A percentile compares a stretch with the other conserved stretches of the same genome.
Evolutionary conservation across 1,139 yeast genomes (phyloP).

Genomic region (Hyphopichia pseudoburtonii): DNA sequence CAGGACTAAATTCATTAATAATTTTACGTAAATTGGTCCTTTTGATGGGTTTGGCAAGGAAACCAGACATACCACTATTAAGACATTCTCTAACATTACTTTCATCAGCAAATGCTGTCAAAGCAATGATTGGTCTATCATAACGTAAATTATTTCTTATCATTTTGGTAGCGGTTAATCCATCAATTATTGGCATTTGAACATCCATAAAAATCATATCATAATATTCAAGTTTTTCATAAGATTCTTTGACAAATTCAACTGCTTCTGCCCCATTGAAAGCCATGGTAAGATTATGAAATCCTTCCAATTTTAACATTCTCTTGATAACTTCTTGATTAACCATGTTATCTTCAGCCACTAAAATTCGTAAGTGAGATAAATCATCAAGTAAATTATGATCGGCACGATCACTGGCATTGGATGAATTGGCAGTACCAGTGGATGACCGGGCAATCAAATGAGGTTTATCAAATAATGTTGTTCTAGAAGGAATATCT

Average conservation of each 20-base stretch:
- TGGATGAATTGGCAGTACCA: conserved; percentile 52
- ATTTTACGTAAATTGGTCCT: conserved; percentile 62
- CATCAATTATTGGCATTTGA: conserved; percentile 94
- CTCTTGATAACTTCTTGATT: conserved; percentile 88
- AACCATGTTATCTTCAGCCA: conserved; percentile 93
- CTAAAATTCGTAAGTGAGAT: conserved; percentile 56
- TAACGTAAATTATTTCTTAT: conserved; percentile 68
- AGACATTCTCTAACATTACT: conserved; percentile 77
- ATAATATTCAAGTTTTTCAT: conserved; percentile 41
- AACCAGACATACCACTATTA: conserved; percentile 84
- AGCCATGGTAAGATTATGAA: conserved; percentile 69
- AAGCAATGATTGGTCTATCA: conserved; percentile 79
- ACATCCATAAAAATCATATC: conserved; percentile 93
- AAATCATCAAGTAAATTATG: conserved; percentile 28
- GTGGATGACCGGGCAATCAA: conserved; percentile 52
- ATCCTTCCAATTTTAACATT: conserved; percentile 81
- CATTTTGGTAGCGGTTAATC: conserved; percentile 74
- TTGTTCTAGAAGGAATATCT: conserved; percentile 8
- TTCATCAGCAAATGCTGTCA: conserved; percentile 93
- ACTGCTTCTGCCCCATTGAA: conserved; percentile 91
- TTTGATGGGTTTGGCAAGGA: conserved; percentile 83
- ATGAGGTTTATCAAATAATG: conserved; percentile 43
- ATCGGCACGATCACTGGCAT: conserved; percentile 17
- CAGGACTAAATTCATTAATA: conserved; percentile 45
- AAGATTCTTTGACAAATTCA: conserved; percentile 54